Conservation (phyloP, 2,329 filamentous ascomycete genomes). For the Coniochaeta hoffmannii region DNA sequence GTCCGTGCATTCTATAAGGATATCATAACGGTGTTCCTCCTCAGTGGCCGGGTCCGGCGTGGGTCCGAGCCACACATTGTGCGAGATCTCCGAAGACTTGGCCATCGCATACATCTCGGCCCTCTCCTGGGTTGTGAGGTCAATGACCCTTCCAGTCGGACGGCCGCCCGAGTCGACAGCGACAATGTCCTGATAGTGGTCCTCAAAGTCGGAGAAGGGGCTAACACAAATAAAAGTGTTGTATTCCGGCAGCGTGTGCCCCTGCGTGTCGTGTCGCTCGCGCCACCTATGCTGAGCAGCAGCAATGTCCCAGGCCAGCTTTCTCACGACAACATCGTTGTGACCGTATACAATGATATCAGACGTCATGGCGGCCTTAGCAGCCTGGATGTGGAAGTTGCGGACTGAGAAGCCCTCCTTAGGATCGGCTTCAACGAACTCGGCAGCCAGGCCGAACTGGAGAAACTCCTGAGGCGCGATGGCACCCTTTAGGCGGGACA, state of each 20-base stretch:
- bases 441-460: constrained; percentile 36
- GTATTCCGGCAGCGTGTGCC: constrained; percentile 54
- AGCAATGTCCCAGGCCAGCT: constrained; percentile 62
- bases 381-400: constrained; percentile 94
- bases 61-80: constrained; percentile 85
- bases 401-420: constrained; percentile 87
- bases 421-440: constrained; percentile 80
- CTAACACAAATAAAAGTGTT: constrained; percentile 74
- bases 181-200: constrained; percentile 61
- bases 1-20: constrained; percentile 86
- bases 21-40: constrained; percentile 62
- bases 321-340: constrained; percentile 51
- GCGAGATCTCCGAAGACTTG: constrained; percentile 76
- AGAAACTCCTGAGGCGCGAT: constrained; percentile 77
- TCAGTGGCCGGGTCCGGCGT: constrained; percentile 63
- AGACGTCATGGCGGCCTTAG: constrained; percentile 79
- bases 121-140: constrained; percentile 85
- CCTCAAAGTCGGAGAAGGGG: constrained; percentile 65
- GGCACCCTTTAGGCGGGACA: constrained; percentile 76
- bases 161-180: constrained; percentile 65
- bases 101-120: constrained; percentile 94
- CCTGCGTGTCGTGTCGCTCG: constrained; percentile 50
- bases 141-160: constrained; percentile 69
- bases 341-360: constrained; percentile 92
- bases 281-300: constrained; percentile 72